Base-by-base conservation (phyloP, 768 basidiomycete genomes). In the Leucosporidium creatinivorum region DNA sequence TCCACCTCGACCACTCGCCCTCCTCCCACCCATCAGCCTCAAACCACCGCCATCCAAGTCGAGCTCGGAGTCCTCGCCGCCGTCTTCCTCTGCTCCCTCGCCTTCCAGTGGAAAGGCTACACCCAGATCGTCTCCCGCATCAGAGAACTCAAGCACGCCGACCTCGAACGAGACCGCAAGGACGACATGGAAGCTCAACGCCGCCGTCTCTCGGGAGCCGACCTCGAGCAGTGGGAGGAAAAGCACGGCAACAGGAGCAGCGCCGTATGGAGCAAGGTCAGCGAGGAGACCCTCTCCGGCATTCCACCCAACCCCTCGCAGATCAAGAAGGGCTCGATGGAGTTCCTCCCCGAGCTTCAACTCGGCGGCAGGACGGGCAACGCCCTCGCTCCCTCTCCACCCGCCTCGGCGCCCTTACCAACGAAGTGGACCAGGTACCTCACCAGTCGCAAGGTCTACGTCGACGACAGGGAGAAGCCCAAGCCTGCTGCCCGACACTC, bases 31-130 rank as follows among this genome's bases (percentile, higher is more conserved):
- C 89, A 76, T 91, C 92, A 36, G 85, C 93, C 61, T 84, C 88
- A 7, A 91, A 93, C 63, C 23, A 31, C 47, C n/a, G n/a, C 51
- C 10, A 54, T 67, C 91, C 83, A 89, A 76, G 92, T 97, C 66
- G 93, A 96, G 76, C 83, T 97, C 36, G 93, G 92, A 33, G 84
- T 96, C 73, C 85, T 91, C 66, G 89, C 82, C 54, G 91, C 91
- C 3, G 81, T 93, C 50, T 82, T 89, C 30, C 80, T 94, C 63
- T 89, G 89, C 85, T 91, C 91, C 52, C 85, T 86, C 33, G 90
- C 93, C 3, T 88, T 96, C 56, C 94, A 97, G 79, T 83, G 93
- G 74, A 88, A 89, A 62, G 86, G 96, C 69, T 84, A 92, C 69
- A 84, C 84, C 66, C 83, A 90, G 54, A 85, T 98, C 36, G 73